Base-by-base conservation (phyloP, 768 basidiomycete species). In the Cyclocybe cylindracea region DNA sequence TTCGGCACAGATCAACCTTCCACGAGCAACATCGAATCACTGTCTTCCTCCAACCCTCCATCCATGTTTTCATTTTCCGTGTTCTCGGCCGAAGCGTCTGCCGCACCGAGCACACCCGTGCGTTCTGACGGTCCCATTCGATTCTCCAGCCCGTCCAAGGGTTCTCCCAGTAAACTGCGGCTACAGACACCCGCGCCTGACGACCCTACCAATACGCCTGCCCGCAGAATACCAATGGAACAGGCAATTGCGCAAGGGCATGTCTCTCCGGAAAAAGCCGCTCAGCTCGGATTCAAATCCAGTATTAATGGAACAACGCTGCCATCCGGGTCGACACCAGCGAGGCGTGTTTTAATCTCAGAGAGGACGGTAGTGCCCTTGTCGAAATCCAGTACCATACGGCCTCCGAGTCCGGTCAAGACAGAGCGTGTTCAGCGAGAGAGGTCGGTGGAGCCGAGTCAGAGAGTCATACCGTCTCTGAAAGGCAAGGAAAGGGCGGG, bases 161-260 rank as follows among this genome's bases (percentile, higher is more conserved):
- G 50, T 29, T 63, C 61, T 18, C 56, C 67, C 1, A 63, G 56
- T 61, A 76, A 67, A 56, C 66, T 62, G 51, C 70, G 60, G 42
- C 59, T 68, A 50, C 68, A 63, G 46, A 49, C 59, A 39, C 53
- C 62, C 7, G 55, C 58, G 10, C 50, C 64, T 33, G 66, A 77
- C 42, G 76, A 82, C 37, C 62, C 70, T 8, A 58, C 62, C 44
- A 78, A 78, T 39, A 84, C 86, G 4, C 87, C 87, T 37, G 86
- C 87, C 2, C 79, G 82, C 42, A 77, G 87, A 51, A 78, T 89
- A 44, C 79, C 80, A 11, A 74, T 87, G 5, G 67, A 75, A 36
- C 67, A 82, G 55, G 82, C 78, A 2, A 67, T 83, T 51, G 67
- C 70, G 7, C 72, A 77, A 39, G 81, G 81, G 4, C 75, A 76